phyloP scores from a whole-genome alignment of 164 flowering plant species.

The Chimonanthus praecox region DNA sequence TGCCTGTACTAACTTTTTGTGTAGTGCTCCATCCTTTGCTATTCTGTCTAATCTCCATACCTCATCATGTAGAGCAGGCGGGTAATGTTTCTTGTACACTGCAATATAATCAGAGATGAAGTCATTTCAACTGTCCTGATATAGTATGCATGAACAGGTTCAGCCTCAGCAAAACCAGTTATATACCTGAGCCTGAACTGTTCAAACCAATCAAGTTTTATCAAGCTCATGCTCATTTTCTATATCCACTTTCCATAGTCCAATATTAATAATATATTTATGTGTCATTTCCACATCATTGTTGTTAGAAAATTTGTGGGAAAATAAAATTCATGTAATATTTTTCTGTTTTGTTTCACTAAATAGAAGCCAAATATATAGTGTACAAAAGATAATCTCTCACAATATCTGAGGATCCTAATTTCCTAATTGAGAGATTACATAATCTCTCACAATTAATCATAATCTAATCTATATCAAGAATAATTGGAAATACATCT shows the following conservation, averaged over 20 bases:
- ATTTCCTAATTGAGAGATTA: no score
- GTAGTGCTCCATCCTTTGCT: constrained; percentile 61
- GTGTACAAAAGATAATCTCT: no score
- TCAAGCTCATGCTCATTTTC: no score
- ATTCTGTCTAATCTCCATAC: constrained; percentile 69
- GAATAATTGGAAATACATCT: no score
- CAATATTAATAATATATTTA: background rate
- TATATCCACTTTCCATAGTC: background rate
- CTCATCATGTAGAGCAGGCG: constrained; percentile 54
- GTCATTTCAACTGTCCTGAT: background rate
- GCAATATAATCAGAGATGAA: constrained; percentile 8
- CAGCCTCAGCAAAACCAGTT: background rate
- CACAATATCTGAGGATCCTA: no score
- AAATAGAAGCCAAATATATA: no score
- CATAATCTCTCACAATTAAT: no score
- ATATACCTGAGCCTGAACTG: background rate
- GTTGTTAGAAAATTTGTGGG: background rate
- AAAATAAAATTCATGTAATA: no score
- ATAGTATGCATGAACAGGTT: background rate
- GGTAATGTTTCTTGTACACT: constrained; percentile 69
- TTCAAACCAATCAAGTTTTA: background rate
- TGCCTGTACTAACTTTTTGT: constrained; percentile 42
- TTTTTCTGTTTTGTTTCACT: no score
- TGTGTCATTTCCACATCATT: background rate
- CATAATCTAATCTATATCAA: no score